Percentiles rank a stretch among this genome's conserved stretches.
These are phyloP conservation scores for Suhomyces chickasaworum DNA, from an alignment of 1,139 yeast species.

Conservation along the genomic window DNA sequence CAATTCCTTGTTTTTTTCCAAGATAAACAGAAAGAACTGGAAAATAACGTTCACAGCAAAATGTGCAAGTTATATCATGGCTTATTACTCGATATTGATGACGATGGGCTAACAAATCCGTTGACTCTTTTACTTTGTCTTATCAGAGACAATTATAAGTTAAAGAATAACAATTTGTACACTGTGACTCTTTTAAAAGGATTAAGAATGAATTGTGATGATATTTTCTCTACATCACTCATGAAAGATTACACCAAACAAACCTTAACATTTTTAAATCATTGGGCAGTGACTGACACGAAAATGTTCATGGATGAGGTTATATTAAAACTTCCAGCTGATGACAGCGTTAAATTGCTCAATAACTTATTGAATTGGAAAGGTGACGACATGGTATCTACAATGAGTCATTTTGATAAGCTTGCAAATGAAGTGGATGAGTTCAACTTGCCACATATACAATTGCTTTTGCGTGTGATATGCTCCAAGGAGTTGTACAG, in stretches of 20 bases:
- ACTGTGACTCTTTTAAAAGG: slow-evolving; percentile 15
- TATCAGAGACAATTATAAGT: slow-evolving; percentile 17
- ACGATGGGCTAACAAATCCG: slow-evolving; percentile 12
- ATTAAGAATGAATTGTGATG: slow-evolving; percentile 11
- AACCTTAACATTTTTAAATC: slow-evolving; percentile 19
- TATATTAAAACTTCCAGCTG: slow-evolving; percentile 21
- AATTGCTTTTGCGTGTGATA: slow-evolving; percentile 39
- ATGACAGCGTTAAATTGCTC: slow-evolving; percentile 26
- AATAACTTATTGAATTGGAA: slow-evolving; percentile 20
- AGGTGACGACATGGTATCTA: slow-evolving; percentile 13
- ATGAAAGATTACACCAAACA: slow-evolving; percentile 13
- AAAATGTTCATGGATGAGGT: slow-evolving; percentile 28
- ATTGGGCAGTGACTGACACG: slow-evolving; percentile 25
- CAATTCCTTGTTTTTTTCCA: slow-evolving; percentile 17
- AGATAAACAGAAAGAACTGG: neutral
- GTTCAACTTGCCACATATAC: slow-evolving; percentile 56
- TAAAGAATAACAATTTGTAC: slow-evolving; percentile 1
- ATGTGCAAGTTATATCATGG: slow-evolving; percentile 16
- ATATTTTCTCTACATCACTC: slow-evolving; percentile 15
- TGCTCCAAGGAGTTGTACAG: slow-evolving; percentile 22
- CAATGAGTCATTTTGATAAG: slow-evolving; percentile 24
- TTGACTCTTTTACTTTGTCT: slow-evolving; percentile 22
- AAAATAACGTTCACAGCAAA: slow-evolving; percentile 3
- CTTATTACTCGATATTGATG: slow-evolving; percentile 20
- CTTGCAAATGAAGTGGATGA: slow-evolving; percentile 38